phyloP scores from a whole-genome alignment of 129 eudicot species.

The Tagetes patula region DNA sequence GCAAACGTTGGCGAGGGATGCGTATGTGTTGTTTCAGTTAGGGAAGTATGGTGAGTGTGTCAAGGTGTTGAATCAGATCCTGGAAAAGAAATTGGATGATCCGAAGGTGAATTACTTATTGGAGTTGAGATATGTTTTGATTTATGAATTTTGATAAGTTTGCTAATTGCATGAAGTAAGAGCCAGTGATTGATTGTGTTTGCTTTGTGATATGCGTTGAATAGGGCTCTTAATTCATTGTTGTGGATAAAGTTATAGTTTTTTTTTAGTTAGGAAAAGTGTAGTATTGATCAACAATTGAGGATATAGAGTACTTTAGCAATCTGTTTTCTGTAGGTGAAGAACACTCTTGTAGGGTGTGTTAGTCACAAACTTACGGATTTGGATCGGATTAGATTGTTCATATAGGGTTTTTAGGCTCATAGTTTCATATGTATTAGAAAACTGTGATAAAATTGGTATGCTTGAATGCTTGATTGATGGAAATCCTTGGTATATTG shows the following conservation, averaged over 20 bases:
- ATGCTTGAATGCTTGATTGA: constrained; percentile 1
- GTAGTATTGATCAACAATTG: not conserved
- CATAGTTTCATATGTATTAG: not conserved
- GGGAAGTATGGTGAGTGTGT: constrained; percentile 71
- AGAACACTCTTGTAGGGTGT: constrained; percentile 1
- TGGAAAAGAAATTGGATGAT: constrained; percentile 61
- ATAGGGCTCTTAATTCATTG: constrained; percentile 14
- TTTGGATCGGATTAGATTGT: constrained; percentile 5
- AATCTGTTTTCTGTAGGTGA: not conserved
- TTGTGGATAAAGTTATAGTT: not conserved
- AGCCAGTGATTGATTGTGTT: constrained; percentile 17
- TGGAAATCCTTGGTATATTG: constrained; percentile 2
- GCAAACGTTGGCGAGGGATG: constrained; percentile 72
- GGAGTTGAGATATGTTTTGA: not conserved
- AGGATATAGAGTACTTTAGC: not conserved
- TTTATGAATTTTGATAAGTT: not conserved
- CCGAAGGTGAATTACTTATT: constrained; percentile 52
- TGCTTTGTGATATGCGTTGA: constrained; percentile 5
- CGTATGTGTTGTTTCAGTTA: constrained; percentile 62
- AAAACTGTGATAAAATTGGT: constrained; percentile 6
- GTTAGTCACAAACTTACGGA: constrained; percentile 1
- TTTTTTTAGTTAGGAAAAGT: not conserved
- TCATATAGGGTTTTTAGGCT: not conserved
- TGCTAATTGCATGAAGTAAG: constrained; percentile 8
- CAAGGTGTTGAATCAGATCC: constrained; percentile 62